These are phyloP conservation scores for Dorcoceras hygrometricum DNA, from an alignment of 257 asterid species.

Conservation along the genomic window DNA sequence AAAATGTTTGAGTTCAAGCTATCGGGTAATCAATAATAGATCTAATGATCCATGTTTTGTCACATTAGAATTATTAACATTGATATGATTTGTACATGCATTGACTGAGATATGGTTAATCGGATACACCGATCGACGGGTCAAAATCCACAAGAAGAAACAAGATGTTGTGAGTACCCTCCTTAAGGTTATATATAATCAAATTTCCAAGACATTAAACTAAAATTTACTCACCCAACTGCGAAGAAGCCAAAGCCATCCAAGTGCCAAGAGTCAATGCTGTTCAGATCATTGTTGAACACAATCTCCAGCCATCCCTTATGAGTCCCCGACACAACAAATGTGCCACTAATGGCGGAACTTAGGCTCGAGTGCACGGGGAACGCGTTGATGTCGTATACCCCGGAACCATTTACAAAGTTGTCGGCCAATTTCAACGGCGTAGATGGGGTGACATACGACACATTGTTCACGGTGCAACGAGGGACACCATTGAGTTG, in stretches of 20 bases:
- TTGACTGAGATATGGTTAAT: no score
- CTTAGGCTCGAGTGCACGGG: slow-evolving; percentile 35
- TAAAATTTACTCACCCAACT: slow-evolving; percentile 49
- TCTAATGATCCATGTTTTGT: no score
- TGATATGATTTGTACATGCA: no score
- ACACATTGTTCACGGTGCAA: slow-evolving; percentile 50
- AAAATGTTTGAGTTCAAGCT: no score
- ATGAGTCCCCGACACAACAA: slow-evolving; percentile 49
- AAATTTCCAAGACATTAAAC: neutral
- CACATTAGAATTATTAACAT: no score
- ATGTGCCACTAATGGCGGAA: slow-evolving; percentile 34
- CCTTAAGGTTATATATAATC: no score
- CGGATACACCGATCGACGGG: no score
- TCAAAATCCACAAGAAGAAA: no score
- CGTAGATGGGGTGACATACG: slow-evolving; percentile 45
- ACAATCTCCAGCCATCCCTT: slow-evolving; percentile 74
- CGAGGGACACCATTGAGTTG: slow-evolving; percentile 14
- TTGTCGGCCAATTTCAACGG: slow-evolving; percentile 60
- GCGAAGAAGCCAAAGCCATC: slow-evolving; percentile 63
- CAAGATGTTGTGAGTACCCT: no score
- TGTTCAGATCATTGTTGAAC: slow-evolving; percentile 34
- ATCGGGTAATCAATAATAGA: no score
- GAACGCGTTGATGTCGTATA: slow-evolving; percentile 46
- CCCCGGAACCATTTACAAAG: slow-evolving; percentile 50
- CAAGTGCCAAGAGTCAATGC: slow-evolving; percentile 64